phyloP scores from a whole-genome alignment of 2,329 filamentous ascomycete genomes.

The Aspergillus thermomutatus region DNA sequence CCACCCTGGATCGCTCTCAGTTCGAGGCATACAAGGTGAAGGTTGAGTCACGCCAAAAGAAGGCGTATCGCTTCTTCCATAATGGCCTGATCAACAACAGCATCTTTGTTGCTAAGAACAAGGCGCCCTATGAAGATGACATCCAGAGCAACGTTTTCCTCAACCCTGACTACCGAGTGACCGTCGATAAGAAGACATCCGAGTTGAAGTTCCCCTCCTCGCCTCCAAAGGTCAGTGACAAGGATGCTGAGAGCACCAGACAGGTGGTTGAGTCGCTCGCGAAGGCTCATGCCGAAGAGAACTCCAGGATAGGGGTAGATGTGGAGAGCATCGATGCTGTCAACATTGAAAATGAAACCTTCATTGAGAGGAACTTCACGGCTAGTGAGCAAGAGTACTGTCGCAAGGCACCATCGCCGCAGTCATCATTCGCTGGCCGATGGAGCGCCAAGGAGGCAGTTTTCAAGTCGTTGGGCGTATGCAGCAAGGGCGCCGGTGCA shows the following conservation, averaged over 20 bases:
- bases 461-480: constrained; percentile 92
- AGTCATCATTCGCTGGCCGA: constrained; percentile 87
- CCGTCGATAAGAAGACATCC: constrained; percentile 79
- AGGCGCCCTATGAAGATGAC: constrained; percentile 83
- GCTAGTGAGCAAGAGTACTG: constrained; percentile 81
- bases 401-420: constrained; percentile 70
- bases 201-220: constrained; percentile 70
- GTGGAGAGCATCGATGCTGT: constrained; percentile 84
- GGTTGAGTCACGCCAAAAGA: constrained; percentile 93
- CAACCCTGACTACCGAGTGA: constrained; percentile 86
- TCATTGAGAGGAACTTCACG: constrained; percentile 94
- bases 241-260: constrained; percentile 61
- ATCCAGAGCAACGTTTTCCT: constrained; percentile 86
- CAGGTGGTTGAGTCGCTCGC: constrained; percentile 76
- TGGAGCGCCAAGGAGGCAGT: constrained; percentile 99
- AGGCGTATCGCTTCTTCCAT: constrained; percentile 97
- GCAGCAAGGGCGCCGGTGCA: constrained; percentile 82
- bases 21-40: constrained; percentile 81
- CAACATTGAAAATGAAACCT: constrained; percentile 91
- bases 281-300: constrained; percentile 56
- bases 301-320: constrained; percentile 87
- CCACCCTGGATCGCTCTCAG: constrained; percentile 81
- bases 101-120: constrained; percentile 91
- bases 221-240: constrained; percentile 62
- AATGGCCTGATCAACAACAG: constrained; percentile 97